Conservation (phyloP, 306 rosid genomes). For the Corylus americana region DNA sequence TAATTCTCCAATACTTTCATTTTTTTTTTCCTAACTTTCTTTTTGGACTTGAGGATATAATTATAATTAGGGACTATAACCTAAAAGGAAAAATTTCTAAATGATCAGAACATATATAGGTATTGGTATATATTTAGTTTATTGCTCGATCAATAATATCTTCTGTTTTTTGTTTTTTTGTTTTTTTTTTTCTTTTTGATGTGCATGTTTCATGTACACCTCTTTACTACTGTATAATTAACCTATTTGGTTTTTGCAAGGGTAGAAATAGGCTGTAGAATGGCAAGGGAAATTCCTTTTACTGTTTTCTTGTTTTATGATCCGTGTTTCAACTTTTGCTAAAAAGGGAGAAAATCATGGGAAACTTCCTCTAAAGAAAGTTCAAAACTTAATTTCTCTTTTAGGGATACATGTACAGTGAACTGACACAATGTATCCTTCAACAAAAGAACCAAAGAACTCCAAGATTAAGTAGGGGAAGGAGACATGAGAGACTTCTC, state of each 20-base stretch:
- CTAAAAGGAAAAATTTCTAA: too few relatives aligned
- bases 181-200: not conserved
- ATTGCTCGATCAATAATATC: not conserved
- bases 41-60: not conserved
- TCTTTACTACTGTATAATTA: not conserved
- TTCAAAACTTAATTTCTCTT: not conserved
- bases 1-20: not conserved
- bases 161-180: not conserved
- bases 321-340: not conserved
- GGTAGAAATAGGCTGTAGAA: not conserved
- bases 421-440: not conserved
- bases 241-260: not conserved
- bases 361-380: not conserved
- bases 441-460: not conserved
- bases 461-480: not conserved
- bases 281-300: not conserved
- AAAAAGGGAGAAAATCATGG: not conserved
- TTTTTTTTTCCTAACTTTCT: not conserved
- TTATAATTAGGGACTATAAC: too few relatives aligned
- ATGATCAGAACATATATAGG: too few relatives aligned
- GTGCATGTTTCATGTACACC: not conserved
- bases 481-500: not conserved
- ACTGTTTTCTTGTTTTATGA: not conserved
- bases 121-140: not conserved
- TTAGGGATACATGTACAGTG: constrained; percentile 4